A percentile compares a stretch with the other conserved stretches of the same genome.
Conservation (phyloP, 208 protist genomes). For the Paratrypanosoma confusum region DNA sequence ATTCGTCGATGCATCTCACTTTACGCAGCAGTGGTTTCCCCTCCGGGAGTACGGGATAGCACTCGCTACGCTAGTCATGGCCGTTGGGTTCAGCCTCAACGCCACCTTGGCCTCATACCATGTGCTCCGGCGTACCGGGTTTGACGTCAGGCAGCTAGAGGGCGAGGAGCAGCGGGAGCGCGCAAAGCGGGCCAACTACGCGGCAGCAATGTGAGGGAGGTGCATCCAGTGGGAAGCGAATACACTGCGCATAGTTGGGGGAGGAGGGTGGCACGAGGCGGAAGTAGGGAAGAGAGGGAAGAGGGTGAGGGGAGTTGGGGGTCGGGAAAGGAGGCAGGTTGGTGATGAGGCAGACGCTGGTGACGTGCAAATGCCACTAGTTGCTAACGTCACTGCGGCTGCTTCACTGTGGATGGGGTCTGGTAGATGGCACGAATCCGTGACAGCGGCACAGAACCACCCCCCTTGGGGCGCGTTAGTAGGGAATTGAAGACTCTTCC, state of each 20-base stretch:
- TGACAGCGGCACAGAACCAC: too few species aligned
- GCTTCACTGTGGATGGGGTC: too few species aligned
- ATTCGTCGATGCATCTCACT: slow-evolving; percentile 69
- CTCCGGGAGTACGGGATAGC: slow-evolving; percentile 66
- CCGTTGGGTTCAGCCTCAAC: slow-evolving; percentile 16
- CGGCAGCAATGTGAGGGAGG: neutral
- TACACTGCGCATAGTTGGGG: neutral
- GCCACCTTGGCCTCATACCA: slow-evolving; percentile 47
- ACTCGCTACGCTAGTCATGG: slow-evolving; percentile 41
- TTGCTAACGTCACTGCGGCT: neutral
- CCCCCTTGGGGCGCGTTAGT: too few species aligned
- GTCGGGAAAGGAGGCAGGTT: neutral
- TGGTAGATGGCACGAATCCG: too few species aligned
- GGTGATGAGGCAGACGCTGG: neutral
- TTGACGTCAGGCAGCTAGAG: too few species aligned
- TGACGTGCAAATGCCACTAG: neutral
- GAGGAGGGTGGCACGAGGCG: neutral
- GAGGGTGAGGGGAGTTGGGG: slow-evolving; percentile 30
- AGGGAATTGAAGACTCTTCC: too few species aligned
- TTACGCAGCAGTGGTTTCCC: slow-evolving; percentile 63
- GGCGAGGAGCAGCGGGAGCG: neutral
- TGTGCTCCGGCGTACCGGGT: slow-evolving; percentile 38
- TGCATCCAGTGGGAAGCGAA: too few species aligned
- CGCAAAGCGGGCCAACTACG: neutral
- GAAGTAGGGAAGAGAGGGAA: neutral